Conservation (phyloP, 2,329 filamentous ascomycete species). For the Fusarium longipes region DNA sequence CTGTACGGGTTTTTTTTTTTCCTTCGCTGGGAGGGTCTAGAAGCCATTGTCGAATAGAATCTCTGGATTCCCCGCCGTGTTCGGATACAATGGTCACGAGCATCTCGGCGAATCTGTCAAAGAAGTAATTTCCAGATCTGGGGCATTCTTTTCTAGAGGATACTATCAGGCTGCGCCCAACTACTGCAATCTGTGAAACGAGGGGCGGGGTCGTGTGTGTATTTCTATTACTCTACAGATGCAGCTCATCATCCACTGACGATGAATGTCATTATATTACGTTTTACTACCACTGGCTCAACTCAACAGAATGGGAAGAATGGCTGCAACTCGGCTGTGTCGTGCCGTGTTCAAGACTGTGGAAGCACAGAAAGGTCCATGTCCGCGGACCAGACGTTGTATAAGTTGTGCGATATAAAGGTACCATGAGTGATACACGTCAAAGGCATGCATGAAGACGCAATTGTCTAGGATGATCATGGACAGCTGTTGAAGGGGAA, state of each 20-base stretch:
- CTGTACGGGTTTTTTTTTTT: neutral
- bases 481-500: neutral
- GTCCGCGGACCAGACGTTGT: conserved; percentile 30
- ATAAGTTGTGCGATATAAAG: conserved; percentile 1
- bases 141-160: conserved; percentile 16
- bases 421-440: conserved; percentile 19
- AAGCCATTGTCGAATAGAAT: conserved; percentile 43
- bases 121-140: conserved; percentile 24
- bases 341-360: conserved; percentile 17
- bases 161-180: too few species aligned
- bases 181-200: conserved; percentile 10
- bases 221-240: conserved; percentile 45
- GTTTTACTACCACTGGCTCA: conserved; percentile 44
- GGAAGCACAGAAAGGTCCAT: conserved; percentile 23
- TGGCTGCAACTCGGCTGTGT: neutral
- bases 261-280: conserved; percentile 29
- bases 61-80: conserved; percentile 23
- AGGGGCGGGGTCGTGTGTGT: conserved; percentile 35
- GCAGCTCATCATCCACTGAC: conserved; percentile 34
- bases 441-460: conserved; percentile 25
- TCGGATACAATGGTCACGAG: conserved; percentile 32
- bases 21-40: neutral
- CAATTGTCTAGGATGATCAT: conserved; percentile 14
- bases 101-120: conserved; percentile 31
- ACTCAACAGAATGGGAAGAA: conserved; percentile 1